Conservation (phyloP, 2,329 filamentous ascomycete genomes). For the Alternaria brassicicola region DNA sequence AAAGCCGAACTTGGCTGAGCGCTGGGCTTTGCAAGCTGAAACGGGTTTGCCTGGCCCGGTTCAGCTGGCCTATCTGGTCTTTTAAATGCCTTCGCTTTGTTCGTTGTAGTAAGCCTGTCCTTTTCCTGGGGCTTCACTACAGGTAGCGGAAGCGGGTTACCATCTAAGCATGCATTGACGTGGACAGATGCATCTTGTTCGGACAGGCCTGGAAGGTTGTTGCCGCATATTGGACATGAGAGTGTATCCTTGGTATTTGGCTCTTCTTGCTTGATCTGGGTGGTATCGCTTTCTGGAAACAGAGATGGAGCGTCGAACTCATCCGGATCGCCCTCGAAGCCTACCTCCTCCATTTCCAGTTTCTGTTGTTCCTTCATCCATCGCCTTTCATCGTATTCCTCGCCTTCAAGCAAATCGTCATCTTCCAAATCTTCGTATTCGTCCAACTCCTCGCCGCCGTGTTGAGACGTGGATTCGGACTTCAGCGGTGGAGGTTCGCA, state of each 20-base stretch:
- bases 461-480: constrained; percentile 56
- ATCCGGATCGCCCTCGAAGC: constrained; percentile 50
- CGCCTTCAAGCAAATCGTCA: constrained; percentile 62
- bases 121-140: constrained; percentile 22
- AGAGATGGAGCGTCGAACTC: constrained; percentile 58
- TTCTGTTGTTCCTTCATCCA: constrained; percentile 75
- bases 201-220: constrained; percentile 62
- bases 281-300: constrained; percentile 38
- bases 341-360: constrained; percentile 58
- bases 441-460: constrained; percentile 56
- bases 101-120: constrained; percentile 13
- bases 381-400: constrained; percentile 59
- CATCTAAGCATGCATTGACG: constrained; percentile 92
- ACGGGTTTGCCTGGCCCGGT: constrained; percentile 82
- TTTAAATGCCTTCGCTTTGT: constrained; percentile 63
- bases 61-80: constrained; percentile 70
- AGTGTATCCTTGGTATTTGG: constrained; percentile 32
- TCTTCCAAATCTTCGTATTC: constrained; percentile 66
- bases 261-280: constrained; percentile 2
- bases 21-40: constrained; percentile 59
- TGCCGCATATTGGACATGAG: constrained; percentile 79
- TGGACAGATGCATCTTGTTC: constrained; percentile 76
- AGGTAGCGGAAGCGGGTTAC: constrained; percentile 68
- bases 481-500: constrained; percentile 43
- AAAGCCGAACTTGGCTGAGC: constrained; percentile 71